phyloP scores from a whole-genome alignment of 2,329 filamentous ascomycete species.

The Fusarium globosum region DNA sequence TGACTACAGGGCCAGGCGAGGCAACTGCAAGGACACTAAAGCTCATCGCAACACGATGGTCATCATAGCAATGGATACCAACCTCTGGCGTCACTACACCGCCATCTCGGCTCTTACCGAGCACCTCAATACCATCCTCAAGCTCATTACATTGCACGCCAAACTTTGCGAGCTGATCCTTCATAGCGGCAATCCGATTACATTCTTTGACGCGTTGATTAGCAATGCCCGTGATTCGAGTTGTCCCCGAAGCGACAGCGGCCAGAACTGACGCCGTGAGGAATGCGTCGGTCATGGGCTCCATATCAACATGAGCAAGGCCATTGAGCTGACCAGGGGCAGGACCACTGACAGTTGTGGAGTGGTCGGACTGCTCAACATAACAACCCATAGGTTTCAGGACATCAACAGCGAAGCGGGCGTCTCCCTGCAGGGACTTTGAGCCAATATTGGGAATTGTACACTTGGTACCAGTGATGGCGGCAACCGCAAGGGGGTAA shows the following conservation, averaged over 20 bases:
- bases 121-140: slow-evolving; percentile 89
- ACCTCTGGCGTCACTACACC: slow-evolving; percentile 66
- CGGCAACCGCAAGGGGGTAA: slow-evolving; percentile 92
- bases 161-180: slow-evolving; percentile 92
- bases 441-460: slow-evolving; percentile 97
- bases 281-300: slow-evolving; percentile 99
- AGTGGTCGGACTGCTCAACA: slow-evolving; percentile 84
- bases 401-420: slow-evolving; percentile 91
- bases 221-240: slow-evolving; percentile 91
- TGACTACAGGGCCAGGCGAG: slow-evolving; percentile 76
- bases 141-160: slow-evolving; percentile 87
- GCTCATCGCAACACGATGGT: slow-evolving; percentile 98
- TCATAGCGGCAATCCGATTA: slow-evolving; percentile 96
- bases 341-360: slow-evolving; percentile 95
- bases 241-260: slow-evolving; percentile 85
- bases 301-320: slow-evolving; percentile 91
- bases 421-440: slow-evolving; percentile 91
- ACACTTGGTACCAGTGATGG: slow-evolving; percentile 94
- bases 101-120: slow-evolving; percentile 61
- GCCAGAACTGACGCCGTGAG: slow-evolving; percentile 93
- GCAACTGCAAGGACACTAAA: slow-evolving; percentile 88
- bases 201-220: slow-evolving; percentile 99
- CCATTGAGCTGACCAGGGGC: slow-evolving; percentile 76
- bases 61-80: slow-evolving; percentile 92
- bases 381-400: slow-evolving; percentile 92